These are phyloP conservation scores for Hanseniaspora hatyaiensis DNA, from an alignment of 805 yeast genomes.

Conservation along the genomic window DNA sequence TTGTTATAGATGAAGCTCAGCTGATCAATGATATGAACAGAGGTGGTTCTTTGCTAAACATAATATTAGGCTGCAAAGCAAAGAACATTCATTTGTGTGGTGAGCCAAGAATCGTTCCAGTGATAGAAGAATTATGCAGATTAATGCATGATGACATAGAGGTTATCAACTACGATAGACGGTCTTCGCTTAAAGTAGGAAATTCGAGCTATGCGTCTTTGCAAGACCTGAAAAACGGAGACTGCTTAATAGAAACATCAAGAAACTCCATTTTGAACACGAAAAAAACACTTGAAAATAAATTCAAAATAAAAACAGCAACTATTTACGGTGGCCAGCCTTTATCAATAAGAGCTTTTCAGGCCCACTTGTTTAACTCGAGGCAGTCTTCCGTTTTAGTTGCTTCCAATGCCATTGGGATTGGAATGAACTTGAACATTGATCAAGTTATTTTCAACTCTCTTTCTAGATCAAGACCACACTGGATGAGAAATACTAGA, in stretches of 20 bases:
- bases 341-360: conserved; percentile 81
- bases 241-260: conserved; percentile 80
- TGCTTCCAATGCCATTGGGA: conserved; percentile 95
- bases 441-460: conserved; percentile 67
- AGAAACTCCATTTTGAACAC: conserved; percentile 57
- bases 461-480: conserved; percentile 60
- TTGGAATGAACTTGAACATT: conserved; percentile 86
- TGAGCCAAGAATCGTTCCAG: conserved; percentile 69
- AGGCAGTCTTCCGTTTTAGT: conserved; percentile 73
- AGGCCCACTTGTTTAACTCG: conserved; percentile 67
- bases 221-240: conserved; percentile 49
- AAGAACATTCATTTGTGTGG: conserved; percentile 88
- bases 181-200: conserved; percentile 58
- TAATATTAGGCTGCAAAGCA: conserved; percentile 74
- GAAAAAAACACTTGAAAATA: conserved; percentile 56
- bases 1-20: conserved; percentile 91
- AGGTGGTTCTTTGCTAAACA: conserved; percentile 93
- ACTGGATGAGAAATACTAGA: conserved; percentile 23
- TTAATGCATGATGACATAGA: conserved; percentile 71
- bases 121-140: conserved; percentile 46
- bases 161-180: conserved; percentile 59
- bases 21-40: conserved; percentile 72
- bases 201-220: conserved; percentile 27
- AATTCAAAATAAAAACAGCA: conserved; percentile 59
- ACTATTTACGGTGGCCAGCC: conserved; percentile 93